These are phyloP conservation scores for Fagopyrum homotropicum DNA, from an alignment of 148 eudicot species.

Conservation along the genomic window DNA sequence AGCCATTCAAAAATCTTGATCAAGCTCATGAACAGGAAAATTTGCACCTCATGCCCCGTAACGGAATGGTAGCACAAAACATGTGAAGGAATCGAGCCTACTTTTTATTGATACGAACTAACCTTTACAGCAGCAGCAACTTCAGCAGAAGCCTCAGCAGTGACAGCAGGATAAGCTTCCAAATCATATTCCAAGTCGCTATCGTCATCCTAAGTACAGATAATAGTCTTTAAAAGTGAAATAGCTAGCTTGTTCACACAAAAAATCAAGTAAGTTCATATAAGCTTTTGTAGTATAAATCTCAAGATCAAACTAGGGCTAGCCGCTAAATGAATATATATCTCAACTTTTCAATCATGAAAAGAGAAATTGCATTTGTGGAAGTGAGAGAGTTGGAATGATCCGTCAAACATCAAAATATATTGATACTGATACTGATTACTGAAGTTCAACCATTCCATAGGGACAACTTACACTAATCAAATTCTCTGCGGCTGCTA, in stretches of 20 bases:
- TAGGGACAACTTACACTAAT: not conserved
- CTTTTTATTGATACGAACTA: conserved; percentile 5
- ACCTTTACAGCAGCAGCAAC: conserved; percentile 83
- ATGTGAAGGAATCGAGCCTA: not conserved
- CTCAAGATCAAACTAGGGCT: not conserved
- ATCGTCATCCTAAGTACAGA: conserved; percentile 64
- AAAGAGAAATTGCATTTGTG: not conserved
- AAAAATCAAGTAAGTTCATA: not conserved
- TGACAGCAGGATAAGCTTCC: conserved; percentile 59
- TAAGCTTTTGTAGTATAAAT: not conserved
- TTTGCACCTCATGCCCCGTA: not conserved
- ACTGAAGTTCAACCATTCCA: not conserved
- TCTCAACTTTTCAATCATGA: not conserved
- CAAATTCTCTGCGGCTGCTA: too few relatives aligned
- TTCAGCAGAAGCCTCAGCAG: conserved; percentile 49
- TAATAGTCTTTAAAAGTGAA: not conserved
- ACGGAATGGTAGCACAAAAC: not conserved
- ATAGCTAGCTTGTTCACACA: too few relatives aligned
- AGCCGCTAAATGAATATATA: not conserved
- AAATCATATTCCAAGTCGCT: conserved; percentile 84
- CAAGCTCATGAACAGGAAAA: not conserved
- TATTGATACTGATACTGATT: not conserved
- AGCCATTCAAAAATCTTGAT: conserved; percentile 3
- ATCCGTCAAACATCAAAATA: too few relatives aligned
- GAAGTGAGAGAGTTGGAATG: too few relatives aligned